These are phyloP conservation scores for Claviceps sp. DNA, from an alignment of 2,329 filamentous ascomycete genomes.

Conservation along the genomic window DNA sequence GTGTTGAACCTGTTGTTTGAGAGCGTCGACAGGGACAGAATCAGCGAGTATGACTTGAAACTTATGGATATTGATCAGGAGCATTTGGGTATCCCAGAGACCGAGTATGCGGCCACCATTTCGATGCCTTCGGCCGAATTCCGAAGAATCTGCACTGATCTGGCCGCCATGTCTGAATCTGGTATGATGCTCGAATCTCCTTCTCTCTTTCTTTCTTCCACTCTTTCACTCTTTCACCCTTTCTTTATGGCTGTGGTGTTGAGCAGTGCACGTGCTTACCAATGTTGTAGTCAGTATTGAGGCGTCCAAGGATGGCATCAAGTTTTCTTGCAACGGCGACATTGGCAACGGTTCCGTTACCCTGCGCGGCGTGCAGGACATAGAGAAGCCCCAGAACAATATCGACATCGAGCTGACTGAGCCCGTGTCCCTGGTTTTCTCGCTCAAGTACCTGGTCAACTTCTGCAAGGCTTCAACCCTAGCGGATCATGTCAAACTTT, in stretches of 20 bases:
- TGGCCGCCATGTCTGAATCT: constrained; percentile 87
- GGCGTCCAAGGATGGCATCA: constrained; percentile 91
- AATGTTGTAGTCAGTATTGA: constrained; percentile 67
- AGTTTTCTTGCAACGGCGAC: constrained; percentile 85
- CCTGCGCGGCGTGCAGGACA: constrained; percentile 72
- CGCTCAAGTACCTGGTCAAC: constrained; percentile 98
- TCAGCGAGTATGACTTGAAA: constrained; percentile 99
- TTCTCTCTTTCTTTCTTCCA: neutral
- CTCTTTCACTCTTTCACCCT: neutral
- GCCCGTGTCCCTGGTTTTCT: constrained; percentile 90
- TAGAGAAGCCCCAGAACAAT: constrained; percentile 78
- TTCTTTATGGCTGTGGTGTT: neutral
- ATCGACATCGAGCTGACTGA: constrained; percentile 85
- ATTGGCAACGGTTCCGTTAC: constrained; percentile 93
- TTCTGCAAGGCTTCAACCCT: constrained; percentile 96
- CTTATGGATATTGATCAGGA: constrained; percentile 99
- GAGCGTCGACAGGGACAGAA: constrained; percentile 71
- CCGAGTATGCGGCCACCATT: constrained; percentile 91
- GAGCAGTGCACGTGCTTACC: neutral
- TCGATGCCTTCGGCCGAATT: constrained; percentile 83
- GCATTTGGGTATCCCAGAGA: constrained; percentile 95
- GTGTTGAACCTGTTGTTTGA: constrained; percentile 94
- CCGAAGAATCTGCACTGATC: constrained; percentile 84
- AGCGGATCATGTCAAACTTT: constrained; percentile 74
- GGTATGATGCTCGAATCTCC: constrained; percentile 39